Evolutionary conservation across 306 rosid species (phyloP).

Genomic region (Malus sylvestris): DNA sequence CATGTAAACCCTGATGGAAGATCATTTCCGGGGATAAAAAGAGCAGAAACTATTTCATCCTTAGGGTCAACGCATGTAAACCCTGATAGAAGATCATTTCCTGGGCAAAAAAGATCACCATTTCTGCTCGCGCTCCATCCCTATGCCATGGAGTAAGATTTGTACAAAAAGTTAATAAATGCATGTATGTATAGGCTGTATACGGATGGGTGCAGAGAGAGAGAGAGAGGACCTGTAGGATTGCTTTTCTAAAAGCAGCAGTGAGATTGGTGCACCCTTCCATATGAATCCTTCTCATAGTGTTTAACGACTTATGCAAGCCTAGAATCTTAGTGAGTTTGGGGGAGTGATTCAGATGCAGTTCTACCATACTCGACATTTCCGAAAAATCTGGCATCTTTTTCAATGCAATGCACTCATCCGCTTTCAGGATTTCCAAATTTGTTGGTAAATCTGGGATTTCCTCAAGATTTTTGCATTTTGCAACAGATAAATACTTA

Average conservation of each 20-base stretch:
- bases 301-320: too few relatives aligned
- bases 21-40: conserved; percentile 9
- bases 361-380: not conserved
- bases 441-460: conserved; percentile 7
- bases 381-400: conserved; percentile 2
- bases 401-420: not conserved
- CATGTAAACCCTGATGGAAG: conserved; percentile 4
- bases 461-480: not conserved
- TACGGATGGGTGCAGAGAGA: not conserved
- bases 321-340: too few relatives aligned
- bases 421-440: not conserved
- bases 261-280: not conserved
- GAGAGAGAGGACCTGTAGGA: conserved; percentile 16
- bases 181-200: not conserved
- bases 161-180: not conserved
- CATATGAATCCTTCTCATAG: too few relatives aligned
- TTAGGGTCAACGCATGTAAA: not conserved
- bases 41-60: not conserved
- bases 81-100: conserved; percentile 7
- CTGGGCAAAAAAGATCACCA: not conserved
- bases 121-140: not conserved
- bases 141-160: not conserved
- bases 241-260: not conserved
- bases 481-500: too few relatives aligned
- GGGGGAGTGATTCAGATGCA: not conserved